These are phyloP conservation scores for Xylaria hypoxylon DNA, from an alignment of 2,329 filamentous ascomycete species.

Conservation along the genomic window DNA sequence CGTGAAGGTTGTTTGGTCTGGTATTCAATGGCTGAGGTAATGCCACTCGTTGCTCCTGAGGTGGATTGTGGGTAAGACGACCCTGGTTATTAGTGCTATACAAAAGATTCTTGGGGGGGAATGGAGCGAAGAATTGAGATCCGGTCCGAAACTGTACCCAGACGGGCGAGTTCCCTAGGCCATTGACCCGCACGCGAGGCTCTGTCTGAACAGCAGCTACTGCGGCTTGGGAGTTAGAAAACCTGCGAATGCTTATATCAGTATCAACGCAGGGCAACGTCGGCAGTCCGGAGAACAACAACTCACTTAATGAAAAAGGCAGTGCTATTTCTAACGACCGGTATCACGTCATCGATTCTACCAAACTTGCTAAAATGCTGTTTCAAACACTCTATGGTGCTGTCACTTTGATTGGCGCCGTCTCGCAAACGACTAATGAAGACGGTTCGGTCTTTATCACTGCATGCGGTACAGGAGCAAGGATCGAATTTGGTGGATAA, in stretches of 20 bases:
- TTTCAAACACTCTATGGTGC: not conserved
- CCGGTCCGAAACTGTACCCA: constrained; percentile 10
- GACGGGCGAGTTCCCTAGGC: not conserved
- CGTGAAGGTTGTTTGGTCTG: not conserved
- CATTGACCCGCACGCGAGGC: not conserved
- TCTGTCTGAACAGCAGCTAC: constrained; percentile 15
- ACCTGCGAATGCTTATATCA: constrained; percentile 23
- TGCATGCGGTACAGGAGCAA: constrained; percentile 38
- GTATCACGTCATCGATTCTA: constrained; percentile 3
- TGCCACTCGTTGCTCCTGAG: not conserved
- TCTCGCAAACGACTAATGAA: constrained; percentile 27
- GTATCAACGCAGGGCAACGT: not conserved
- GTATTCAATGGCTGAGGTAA: not conserved
- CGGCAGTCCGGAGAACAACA: not conserved
- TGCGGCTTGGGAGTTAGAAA: not conserved
- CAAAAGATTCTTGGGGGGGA: rapidly evolving
- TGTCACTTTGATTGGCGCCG: not conserved
- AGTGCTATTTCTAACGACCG: rapidly evolving
- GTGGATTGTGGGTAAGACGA: not conserved
- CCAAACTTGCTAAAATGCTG: constrained; percentile 38
- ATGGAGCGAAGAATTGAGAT: constrained; percentile 26
- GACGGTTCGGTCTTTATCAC: constrained; percentile 32
- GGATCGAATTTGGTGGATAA: constrained; percentile 28
- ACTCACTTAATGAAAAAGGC: constrained; percentile 26
- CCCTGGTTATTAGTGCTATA: not conserved